Percentiles rank a stretch among this genome's conserved stretches.
phyloP scores from a whole-genome alignment of 192 early-diverging fungal species.

The Coemansia sp. region DNA sequence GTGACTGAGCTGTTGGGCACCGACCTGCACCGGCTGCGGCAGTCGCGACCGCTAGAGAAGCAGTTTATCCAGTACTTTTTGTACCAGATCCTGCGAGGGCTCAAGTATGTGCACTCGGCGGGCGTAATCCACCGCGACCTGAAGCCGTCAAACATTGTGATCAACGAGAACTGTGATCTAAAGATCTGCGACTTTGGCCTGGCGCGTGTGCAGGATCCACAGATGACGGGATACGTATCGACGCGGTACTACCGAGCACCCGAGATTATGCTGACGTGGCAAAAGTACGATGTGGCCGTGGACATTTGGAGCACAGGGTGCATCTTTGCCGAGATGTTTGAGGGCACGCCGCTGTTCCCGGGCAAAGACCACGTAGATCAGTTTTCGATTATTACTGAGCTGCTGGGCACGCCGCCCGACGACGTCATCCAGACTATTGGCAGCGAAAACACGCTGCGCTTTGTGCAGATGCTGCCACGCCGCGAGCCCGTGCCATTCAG shows the following conservation, averaged over 20 bases:
- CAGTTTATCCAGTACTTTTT: slow-evolving; percentile 98
- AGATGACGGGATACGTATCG: slow-evolving; percentile 98
- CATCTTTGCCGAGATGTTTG: slow-evolving; percentile 96
- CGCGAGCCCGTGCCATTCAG: slow-evolving; percentile 79
- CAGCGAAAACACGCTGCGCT: slow-evolving; percentile 90
- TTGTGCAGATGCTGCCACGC: slow-evolving; percentile 84
- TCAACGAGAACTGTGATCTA: slow-evolving; percentile 97
- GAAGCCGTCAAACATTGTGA: slow-evolving; percentile 95
- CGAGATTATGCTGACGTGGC: slow-evolving; percentile 98
- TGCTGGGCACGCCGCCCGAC: slow-evolving; percentile 89
- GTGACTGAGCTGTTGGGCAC: slow-evolving; percentile 95
- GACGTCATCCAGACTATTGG: slow-evolving; percentile 90
- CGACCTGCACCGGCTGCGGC: slow-evolving; percentile 89
- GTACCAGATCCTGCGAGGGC: slow-evolving; percentile 91
- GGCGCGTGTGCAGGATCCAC: slow-evolving; percentile 89
- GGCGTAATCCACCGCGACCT: slow-evolving; percentile 95
- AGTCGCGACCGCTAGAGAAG: slow-evolving; percentile 86
- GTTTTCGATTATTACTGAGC: slow-evolving; percentile 91
- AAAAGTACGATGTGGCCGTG: slow-evolving; percentile 94
- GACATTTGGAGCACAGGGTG: slow-evolving; percentile 96
- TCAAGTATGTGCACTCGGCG: slow-evolving; percentile 94
- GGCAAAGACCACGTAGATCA: slow-evolving; percentile 94
- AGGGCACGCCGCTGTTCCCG: slow-evolving; percentile 91
- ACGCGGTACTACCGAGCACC: slow-evolving; percentile 97
- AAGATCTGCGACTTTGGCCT: slow-evolving; percentile 99